Evolutionary conservation across 2,329 filamentous ascomycete genomes (phyloP), one percentile per base, ranked within the genome.

Genomic region (Ceratocystiopsis minuta): DNA sequence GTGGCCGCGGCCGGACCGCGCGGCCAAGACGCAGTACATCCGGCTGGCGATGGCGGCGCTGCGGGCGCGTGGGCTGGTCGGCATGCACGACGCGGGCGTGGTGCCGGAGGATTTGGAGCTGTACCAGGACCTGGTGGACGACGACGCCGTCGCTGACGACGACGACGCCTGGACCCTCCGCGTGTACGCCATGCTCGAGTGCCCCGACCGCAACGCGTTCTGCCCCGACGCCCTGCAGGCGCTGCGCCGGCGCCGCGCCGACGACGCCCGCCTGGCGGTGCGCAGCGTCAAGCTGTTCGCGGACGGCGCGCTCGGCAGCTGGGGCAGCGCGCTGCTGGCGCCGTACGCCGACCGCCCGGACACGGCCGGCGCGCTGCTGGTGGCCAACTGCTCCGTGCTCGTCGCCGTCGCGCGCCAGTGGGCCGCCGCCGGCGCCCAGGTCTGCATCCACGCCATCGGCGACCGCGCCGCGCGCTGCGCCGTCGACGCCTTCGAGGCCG

Each of bases 391-490:
- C 13, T 78, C 75, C 0, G 69, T 82, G 39, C 66, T 82, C 31
- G 70, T 80, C 42, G 78, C 79, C 52, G 67, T 70, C n/a, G 69
- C 68, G 3, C 59, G 57, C 12, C 55, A 67, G 24, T 83, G 78
- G 78, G 68, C 75, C 15, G 57, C 57, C 2, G 64, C 63, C 33
- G 74, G 72, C 13, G 81, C 67, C 50, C 78, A 82, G 53, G 75
- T 82, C 43, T 79, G 78, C 52, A 78, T 82, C 45, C 78, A 82
- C 54, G 78, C 77, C 38, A 82, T 82, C 44, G 78, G 78, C 10
- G 78, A 83, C 54, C 62, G 72, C 5, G 78, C 78, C 15, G 80
- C 80, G 53, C 67, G 76, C 20, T 62, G 72, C 31, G 74, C 75
- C 43, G 58, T 82, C 37, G 68, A 79, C 49, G 75, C 77, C 10